Conservation (phyloP, 352 stramenopile genomes). For the Phytophthora foliorum region DNA sequence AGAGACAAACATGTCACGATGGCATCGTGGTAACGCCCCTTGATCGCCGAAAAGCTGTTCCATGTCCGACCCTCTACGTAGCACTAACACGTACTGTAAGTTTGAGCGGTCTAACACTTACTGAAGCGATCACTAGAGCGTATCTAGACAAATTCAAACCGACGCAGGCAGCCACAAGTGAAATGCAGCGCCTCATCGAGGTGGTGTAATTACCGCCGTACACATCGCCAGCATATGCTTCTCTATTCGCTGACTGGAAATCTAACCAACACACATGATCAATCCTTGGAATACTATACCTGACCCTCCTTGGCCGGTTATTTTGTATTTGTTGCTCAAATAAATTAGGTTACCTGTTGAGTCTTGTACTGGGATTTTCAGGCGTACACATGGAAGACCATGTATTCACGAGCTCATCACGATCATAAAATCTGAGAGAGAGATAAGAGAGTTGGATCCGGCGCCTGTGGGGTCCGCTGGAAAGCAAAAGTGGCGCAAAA, state of each 20-base stretch:
- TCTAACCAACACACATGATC: background rate
- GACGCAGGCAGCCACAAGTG: background rate
- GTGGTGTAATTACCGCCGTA: background rate
- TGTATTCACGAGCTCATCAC: conserved; percentile 6
- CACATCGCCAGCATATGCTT: background rate
- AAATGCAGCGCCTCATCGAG: background rate
- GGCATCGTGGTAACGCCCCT: background rate
- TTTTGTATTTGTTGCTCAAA: too few species aligned
- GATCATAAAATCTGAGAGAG: conserved; percentile 3
- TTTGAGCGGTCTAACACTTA: background rate
- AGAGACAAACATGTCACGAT: background rate
- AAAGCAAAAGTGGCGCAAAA: background rate
- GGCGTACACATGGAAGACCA: background rate
- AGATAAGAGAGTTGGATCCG: background rate
- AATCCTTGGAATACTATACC: background rate
- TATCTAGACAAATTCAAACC: background rate
- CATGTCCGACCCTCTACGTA: background rate
- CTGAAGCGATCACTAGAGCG: background rate
- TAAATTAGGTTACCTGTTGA: background rate
- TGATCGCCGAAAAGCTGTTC: background rate
- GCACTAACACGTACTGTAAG: background rate
- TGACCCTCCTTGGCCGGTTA: too few species aligned
- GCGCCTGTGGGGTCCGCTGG: background rate
- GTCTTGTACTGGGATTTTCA: background rate
- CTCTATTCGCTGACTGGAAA: background rate